A percentile compares a stretch with the other conserved stretches of the same genome.
Evolutionary conservation across 305 asterid genomes (phyloP).

Genomic region (Fraxinus latifolia): DNA sequence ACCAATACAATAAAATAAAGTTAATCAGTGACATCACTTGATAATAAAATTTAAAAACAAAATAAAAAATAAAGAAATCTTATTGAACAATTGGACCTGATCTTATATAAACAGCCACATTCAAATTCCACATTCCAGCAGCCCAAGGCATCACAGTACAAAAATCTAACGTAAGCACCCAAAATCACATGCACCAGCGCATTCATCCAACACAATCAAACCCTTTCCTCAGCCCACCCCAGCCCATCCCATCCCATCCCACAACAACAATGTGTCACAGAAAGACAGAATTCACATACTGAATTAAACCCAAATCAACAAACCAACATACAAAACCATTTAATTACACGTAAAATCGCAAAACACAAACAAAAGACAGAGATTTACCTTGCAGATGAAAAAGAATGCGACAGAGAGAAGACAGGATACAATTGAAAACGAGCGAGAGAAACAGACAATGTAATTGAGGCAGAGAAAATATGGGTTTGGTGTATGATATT

Average conservation of each 20-base stretch:
- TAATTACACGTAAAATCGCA: constrained; percentile 1
- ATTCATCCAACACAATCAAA: constrained; percentile 20
- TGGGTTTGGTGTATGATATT: background rate
- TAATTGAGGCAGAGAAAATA: constrained; percentile 28
- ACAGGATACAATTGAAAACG: constrained; percentile 11
- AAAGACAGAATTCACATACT: constrained; percentile 24
- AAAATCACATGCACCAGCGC: constrained; percentile 1
- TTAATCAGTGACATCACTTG: background rate
- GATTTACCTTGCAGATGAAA: constrained; percentile 29
- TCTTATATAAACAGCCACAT: constrained; percentile 2
- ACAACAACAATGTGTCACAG: background rate
- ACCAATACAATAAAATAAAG: background rate
- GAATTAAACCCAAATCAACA: constrained; percentile 21
- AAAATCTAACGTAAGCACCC: constrained; percentile 1
- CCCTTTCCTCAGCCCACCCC: background rate
- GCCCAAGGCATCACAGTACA: constrained; percentile 6
- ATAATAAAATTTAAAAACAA: background rate
- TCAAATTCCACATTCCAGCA: constrained; percentile 6
- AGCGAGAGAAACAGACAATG: background rate
- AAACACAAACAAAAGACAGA: background rate
- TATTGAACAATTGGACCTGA: background rate
- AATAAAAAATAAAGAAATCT: background rate
- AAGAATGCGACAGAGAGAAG: background rate
- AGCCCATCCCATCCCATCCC: background rate
- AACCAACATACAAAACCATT: constrained; percentile 5